A percentile compares a stretch with the other conserved stretches of the same genome.
phyloP scores from a whole-genome alignment of 1,284 basidiomycete genomes.

The Rhodotorula sp. region DNA sequence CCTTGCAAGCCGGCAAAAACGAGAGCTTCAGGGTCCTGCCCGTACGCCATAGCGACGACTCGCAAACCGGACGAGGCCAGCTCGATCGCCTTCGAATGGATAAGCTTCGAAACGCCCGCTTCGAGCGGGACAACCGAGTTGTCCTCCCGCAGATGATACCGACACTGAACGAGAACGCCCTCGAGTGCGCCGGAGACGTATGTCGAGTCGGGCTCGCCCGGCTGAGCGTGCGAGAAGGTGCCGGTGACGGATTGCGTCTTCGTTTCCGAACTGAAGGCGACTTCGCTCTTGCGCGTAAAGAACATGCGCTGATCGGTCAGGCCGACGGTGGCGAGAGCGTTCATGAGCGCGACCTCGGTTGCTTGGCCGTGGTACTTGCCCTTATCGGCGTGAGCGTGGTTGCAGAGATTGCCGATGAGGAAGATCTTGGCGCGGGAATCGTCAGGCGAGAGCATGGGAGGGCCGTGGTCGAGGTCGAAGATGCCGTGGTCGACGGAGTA shows the following conservation, averaged over 20 bases:
- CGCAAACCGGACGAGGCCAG: constrained; percentile 75
- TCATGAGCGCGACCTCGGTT: constrained; percentile 88
- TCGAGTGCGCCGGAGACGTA: constrained; percentile 94
- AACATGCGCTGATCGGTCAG: constrained; percentile 65
- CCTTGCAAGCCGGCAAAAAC: constrained; percentile 90
- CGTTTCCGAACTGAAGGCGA: constrained; percentile 85
- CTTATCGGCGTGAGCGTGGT: constrained; percentile 62
- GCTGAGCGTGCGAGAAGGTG: constrained; percentile 49
- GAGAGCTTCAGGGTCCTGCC: constrained; percentile 59
- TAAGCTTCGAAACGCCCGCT: constrained; percentile 61
- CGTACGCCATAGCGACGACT: constrained; percentile 86
- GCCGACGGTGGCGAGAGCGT: constrained; percentile 70
- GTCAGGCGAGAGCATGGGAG: constrained; percentile 27
- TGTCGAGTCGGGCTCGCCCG: constrained; percentile 63
- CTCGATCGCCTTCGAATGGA: constrained; percentile 66
- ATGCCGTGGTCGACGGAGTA: constrained; percentile 79
- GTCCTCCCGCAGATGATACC: constrained; percentile 81
- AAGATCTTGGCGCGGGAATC: constrained; percentile 57
- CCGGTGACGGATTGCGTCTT: constrained; percentile 92
- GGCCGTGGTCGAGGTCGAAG: constrained; percentile 56
- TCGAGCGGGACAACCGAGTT: constrained; percentile 76
- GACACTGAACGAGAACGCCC: constrained; percentile 76
- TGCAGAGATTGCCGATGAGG: constrained; percentile 56
- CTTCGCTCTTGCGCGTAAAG: constrained; percentile 74
- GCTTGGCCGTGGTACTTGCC: constrained; percentile 80